A percentile compares a stretch with the other conserved stretches of the same genome.
phyloP scores from a whole-genome alignment of 345 rosid species.

The Salix suchowensis region DNA sequence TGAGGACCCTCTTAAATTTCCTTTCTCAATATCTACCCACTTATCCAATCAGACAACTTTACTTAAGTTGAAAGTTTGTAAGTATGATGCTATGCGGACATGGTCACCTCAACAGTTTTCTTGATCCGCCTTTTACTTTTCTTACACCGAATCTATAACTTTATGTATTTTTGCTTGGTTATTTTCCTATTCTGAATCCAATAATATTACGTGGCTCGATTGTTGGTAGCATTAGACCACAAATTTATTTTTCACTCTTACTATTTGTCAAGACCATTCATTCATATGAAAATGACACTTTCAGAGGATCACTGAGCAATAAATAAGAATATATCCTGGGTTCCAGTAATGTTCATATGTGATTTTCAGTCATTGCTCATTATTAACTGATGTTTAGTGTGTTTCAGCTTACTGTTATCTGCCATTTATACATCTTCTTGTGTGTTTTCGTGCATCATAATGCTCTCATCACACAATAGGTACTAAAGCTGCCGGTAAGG shows the following conservation, averaged over 20 bases:
- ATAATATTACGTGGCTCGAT: not conserved
- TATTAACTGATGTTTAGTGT: not conserved
- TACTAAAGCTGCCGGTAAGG: conserved; percentile 29
- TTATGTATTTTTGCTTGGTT: not conserved
- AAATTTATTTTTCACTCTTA: not conserved
- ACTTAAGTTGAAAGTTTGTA: not conserved
- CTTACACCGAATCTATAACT: not conserved
- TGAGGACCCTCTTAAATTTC: not conserved
- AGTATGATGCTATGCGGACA: not conserved
- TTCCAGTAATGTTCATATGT: not conserved
- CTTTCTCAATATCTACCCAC: not conserved
- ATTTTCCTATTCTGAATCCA: not conserved
- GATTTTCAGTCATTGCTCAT: not conserved
- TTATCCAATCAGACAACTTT: not conserved
- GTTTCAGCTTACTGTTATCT: not conserved
- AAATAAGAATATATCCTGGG: not conserved
- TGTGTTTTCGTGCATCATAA: not conserved
- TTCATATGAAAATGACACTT: not conserved
- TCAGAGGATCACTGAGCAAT: not conserved
- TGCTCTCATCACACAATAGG: conserved; percentile 16
- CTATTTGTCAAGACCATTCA: not conserved
- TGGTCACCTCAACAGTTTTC: not conserved
- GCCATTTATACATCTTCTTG: not conserved
- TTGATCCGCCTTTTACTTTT: not conserved
- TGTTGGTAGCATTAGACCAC: not conserved